A percentile compares a stretch with the other conserved stretches of the same genome.
Conservation (phyloP, 2,329 filamentous ascomycete genomes). For the Venturiaceae sp. region DNA sequence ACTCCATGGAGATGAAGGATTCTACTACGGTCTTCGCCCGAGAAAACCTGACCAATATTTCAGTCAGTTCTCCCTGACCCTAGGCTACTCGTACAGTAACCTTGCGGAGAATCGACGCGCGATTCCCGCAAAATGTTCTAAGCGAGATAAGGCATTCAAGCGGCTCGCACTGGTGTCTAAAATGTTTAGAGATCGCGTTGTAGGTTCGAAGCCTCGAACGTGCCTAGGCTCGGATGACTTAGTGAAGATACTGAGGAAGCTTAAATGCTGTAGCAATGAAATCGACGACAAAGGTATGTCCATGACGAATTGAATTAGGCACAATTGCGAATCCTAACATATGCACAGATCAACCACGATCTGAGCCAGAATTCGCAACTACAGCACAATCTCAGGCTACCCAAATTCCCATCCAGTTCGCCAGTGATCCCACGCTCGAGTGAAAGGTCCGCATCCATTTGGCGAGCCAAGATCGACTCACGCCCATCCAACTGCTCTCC, state of each 20-base stretch:
- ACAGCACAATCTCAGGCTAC: no score
- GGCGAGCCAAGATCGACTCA: not conserved
- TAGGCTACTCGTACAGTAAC: not conserved
- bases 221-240: not conserved
- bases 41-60: not conserved
- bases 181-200: not conserved
- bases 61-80: not conserved
- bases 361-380: no score
- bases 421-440: no score
- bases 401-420: no score
- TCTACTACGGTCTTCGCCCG: not conserved
- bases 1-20: not conserved
- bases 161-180: not conserved
- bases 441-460: not conserved
- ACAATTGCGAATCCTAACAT: no score
- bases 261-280: not conserved
- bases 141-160: not conserved
- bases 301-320: no score
- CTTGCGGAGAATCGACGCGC: not conserved
- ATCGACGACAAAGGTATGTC: not conserved
- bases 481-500: not conserved
- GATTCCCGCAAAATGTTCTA: not conserved
- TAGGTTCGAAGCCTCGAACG: not conserved
- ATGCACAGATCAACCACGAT: no score
- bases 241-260: not conserved